Evolutionary conservation across 345 rosid species (phyloP), one percentile per base, ranked within the genome.

Genomic region (Salix udensis): DNA sequence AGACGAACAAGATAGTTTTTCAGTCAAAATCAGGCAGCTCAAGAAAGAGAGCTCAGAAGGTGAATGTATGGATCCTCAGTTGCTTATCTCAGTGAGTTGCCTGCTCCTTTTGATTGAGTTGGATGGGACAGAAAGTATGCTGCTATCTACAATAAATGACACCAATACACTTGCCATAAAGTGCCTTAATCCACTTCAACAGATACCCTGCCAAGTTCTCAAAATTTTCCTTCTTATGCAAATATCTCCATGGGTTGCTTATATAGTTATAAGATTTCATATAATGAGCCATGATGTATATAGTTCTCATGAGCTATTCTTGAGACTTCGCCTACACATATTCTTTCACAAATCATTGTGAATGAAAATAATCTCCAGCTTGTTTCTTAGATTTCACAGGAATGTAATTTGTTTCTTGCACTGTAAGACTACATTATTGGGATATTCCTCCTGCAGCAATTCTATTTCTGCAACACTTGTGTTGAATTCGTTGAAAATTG

Each of bases 11-110:
- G 70, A 70, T 70, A n/a, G n/a, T 81, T 80, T 78, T 71, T 78
- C 21, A 67, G 36, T 44, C 78, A 85, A 83, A 81, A 72, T 79
- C 79, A 80, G 74, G 79, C 87, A 48, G 61, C 83, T 68, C 80
- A 83, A 83, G 67, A 69, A 53, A 67, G 67, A 75, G 31, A 10
- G 40, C 61, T 58, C 34, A 50, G 44, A 68, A 46, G 71, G 34
- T 34, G 64, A 53, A 65, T 60, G 31, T 30, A 36, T 66, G 44
- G 30, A 64, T 61, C 61, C 7, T 50, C 46, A 55, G 48, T n/a
- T 72, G 15, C 16, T 74, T 9, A 52, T n/a, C 10, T 58, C 28
- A 58, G 4, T 31, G 62, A 7, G 13, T 15, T 34, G 30, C 34
- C 67, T 15, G 46, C 18, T 34, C 28, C 19, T 28, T 18, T 16